These are phyloP conservation scores for Pseudocohnilembus persalinus DNA, from an alignment of 169 alveolate species.

Conservation along the genomic window DNA sequence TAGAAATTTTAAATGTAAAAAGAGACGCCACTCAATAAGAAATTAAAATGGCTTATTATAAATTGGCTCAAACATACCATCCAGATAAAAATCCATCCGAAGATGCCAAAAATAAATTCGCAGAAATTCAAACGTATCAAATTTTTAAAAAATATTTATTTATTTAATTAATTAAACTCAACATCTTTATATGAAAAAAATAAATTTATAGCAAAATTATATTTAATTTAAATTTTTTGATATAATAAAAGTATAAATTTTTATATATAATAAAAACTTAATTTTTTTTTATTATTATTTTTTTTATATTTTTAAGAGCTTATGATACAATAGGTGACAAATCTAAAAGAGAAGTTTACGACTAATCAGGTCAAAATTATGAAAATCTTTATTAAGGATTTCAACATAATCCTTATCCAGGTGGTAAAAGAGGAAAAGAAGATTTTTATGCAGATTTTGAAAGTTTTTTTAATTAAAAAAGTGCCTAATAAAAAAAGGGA, in stretches of 20 bases:
- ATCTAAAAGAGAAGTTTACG: neutral
- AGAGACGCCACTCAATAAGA: constrained; percentile 88
- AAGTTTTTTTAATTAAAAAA: too few species aligned
- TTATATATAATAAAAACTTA: too few species aligned
- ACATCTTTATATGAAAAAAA: too few species aligned
- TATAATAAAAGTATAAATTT: too few species aligned
- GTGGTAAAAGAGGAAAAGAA: neutral
- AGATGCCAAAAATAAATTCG: neutral
- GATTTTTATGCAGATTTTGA: neutral
- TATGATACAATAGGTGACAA: neutral
- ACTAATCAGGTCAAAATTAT: neutral
- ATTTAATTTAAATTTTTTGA: too few species aligned
- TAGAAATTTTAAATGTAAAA: constrained; percentile 84
- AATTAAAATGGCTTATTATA: constrained; percentile 89
- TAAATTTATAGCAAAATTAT: too few species aligned
- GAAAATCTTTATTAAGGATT: neutral
- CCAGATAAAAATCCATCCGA: constrained; percentile 91
- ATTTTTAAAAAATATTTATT: too few species aligned
- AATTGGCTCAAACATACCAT: constrained; percentile 91
- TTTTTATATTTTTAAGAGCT: neutral
- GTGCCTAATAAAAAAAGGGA: neutral
- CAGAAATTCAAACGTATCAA: neutral
- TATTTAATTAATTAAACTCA: too few species aligned
- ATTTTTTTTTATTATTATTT: too few species aligned
- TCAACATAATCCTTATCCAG: neutral